Evolutionary conservation across 352 stramenopile genomes (phyloP), one percentile per base, ranked within the genome.

Genomic region (Pythium rishiriense): DNA sequence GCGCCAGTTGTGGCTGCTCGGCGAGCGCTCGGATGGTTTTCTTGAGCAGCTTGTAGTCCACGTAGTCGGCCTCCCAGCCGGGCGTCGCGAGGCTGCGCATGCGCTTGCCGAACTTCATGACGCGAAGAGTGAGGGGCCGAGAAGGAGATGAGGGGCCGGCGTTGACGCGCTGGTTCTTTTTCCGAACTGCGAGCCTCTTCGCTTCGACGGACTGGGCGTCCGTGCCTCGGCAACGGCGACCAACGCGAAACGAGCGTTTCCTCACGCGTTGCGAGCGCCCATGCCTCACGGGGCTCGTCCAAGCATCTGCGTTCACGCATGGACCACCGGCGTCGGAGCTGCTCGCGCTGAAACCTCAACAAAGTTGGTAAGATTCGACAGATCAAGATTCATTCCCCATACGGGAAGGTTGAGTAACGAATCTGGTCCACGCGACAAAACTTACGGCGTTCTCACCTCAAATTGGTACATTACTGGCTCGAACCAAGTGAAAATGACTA

Each of bases 21-120:
- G 48, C 51, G 10, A 79, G 56, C 7, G 63, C 53, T 50, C 85
- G 87, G 64, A 93, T 82, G 28, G 81, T 71, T 28, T 74, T 74
- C 70, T 93, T 93, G 35, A 93, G 74, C 26, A 72, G 69, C 68
- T 93, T 93, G 79, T 93, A 93, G 74, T 93, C 81, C 14, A 93
- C 80, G 69, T 91, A 93, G 70, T 85, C 79, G 58, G 53, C 39
- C 15, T 72, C 73, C 84, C 84, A 93, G 21, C 81, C 72, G 19
- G 74, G 69, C 26, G 75, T 76, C 50, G 75, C 76, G 33, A 93
- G 75, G 37, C 74, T 82, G 24, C 84, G 84, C 69, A 91, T 85
- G 49, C 84, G 84, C 64, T 93, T 93, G 72, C 84, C 84, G 49
- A 93, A 93, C 75, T 93, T 93, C 82, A 93, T 93, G 24, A 25